These are phyloP conservation scores for Neurospora sp. DNA, from an alignment of 2,329 filamentous ascomycete species.

Conservation along the genomic window DNA sequence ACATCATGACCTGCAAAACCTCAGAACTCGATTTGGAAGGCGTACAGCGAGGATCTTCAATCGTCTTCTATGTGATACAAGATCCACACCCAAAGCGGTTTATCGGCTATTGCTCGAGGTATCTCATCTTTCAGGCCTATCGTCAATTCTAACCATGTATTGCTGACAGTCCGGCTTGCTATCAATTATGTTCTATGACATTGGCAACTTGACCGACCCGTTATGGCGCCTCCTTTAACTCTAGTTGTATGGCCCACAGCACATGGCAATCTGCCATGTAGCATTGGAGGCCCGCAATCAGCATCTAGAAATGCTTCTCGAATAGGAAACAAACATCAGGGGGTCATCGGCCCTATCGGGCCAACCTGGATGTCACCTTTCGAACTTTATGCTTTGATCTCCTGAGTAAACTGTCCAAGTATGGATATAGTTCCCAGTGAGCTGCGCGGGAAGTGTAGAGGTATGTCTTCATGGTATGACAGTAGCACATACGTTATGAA, in stretches of 20 bases:
- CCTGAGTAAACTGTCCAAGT: not conserved
- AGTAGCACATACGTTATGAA: not conserved
- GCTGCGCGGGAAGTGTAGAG: not conserved
- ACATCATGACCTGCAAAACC: not conserved
- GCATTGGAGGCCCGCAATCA: not conserved
- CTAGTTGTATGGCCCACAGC: not conserved
- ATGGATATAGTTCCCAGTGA: not conserved
- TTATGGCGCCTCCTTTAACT: not conserved
- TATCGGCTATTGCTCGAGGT: not conserved
- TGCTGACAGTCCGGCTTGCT: not conserved
- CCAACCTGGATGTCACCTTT: not conserved
- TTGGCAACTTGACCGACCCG: not conserved
- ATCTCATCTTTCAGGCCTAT: not conserved
- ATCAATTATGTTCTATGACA: no score
- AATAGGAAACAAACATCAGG: not conserved
- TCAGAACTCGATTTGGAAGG: not conserved
- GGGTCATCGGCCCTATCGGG: not conserved
- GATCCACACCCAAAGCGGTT: not conserved
- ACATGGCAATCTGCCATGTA: not conserved
- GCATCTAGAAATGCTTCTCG: not conserved
- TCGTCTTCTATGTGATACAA: not conserved
- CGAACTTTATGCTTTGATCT: not conserved
- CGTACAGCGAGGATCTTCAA: not conserved
- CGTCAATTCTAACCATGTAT: not conserved
- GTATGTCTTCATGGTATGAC: no score